These are phyloP conservation scores for Tylopilus sp. DNA, from an alignment of 768 basidiomycete species.

Conservation along the genomic window DNA sequence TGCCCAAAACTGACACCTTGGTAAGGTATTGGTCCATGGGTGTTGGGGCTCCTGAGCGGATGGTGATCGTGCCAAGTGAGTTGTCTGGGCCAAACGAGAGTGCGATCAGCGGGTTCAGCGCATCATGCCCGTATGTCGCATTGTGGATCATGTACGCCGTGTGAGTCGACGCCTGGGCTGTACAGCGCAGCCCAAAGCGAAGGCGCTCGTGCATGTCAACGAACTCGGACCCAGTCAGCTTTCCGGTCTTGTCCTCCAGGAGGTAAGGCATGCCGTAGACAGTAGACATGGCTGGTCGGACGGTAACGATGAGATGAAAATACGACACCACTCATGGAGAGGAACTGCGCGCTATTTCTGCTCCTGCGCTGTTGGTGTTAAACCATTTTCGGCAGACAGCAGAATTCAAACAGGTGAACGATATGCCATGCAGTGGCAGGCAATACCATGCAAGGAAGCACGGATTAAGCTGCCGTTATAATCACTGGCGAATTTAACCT, in stretches of 20 bases:
- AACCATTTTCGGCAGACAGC: conserved; percentile 23
- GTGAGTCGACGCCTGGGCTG: conserved; percentile 38
- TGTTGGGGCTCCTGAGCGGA: conserved; percentile 35
- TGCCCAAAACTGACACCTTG: conserved; percentile 37
- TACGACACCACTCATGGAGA: neutral
- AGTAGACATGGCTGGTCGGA: conserved; percentile 26
- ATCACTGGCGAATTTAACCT: conserved; percentile 10
- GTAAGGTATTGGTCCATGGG: conserved; percentile 54
- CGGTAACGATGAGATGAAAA: neutral
- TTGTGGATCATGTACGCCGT: conserved; percentile 55
- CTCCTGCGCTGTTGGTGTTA: conserved; percentile 6
- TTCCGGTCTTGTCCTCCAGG: conserved; percentile 61
- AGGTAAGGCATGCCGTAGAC: conserved; percentile 57
- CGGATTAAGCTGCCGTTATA: conserved; percentile 22
- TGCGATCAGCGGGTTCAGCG: conserved; percentile 40
- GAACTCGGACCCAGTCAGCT: conserved; percentile 52
- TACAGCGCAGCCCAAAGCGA: conserved; percentile 47
- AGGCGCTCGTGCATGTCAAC: conserved; percentile 63
- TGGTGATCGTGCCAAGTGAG: conserved; percentile 50
- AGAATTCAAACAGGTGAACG: conserved; percentile 16
- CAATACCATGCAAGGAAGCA: conserved; percentile 14
- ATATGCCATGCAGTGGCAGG: conserved; percentile 15
- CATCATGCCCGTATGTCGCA: conserved; percentile 21
- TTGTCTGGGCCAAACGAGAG: conserved; percentile 51
- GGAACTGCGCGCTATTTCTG: conserved; percentile 23